Base-by-base conservation (phyloP, 225 moss, liverwort and hornwort genomes). In the Neckera pumila region DNA sequence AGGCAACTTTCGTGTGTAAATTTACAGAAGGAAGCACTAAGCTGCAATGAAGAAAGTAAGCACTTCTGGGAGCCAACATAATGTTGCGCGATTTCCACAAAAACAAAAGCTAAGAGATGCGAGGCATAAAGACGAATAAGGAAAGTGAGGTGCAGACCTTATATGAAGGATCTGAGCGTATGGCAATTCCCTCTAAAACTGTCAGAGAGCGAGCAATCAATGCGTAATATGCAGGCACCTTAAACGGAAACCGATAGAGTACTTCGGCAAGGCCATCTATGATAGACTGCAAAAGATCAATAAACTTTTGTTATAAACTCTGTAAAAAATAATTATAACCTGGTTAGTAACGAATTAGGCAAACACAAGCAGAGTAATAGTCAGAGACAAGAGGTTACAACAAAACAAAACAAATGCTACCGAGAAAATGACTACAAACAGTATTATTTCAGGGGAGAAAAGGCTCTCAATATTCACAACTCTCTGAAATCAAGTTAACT, bases 221-320 rank as follows among this genome's bases (percentile, higher is more conserved):
- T 21, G 95, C 95, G 81, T 95, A 95, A 80, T 95, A 95, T 75
- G 95, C 93, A 87, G 95, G 95, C 89, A 95, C 95, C 75, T 86
- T 89, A 69, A 95, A 95, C 61, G 95, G 95, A 83, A 94, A 95
- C 51, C 90, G 91, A 90, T 90, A 92, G 38, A 95, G 92, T 26
- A 95, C 95, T 88, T 95, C 95, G 67, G 90, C 92, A 72, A 95
- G 90, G 83, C 95, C 95, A 87, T 95, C 95, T 85, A 95, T 93
- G 36, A 95, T 93, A 20, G 95, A 90, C 95, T 95, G 95, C 92
- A 92, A 74, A 91, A 47, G 66, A 89, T 47, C 75, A 73, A 79
- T 67, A 75, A 78, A 83, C 16, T 65, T 84, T 92, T 71, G 71
- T 42, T 86, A 75, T 51, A 73, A 45, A 73, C 54, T 73, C 56